Conservation (phyloP, 1,284 basidiomycete genomes). For the Moesziomyces parantarcticus region DNA sequence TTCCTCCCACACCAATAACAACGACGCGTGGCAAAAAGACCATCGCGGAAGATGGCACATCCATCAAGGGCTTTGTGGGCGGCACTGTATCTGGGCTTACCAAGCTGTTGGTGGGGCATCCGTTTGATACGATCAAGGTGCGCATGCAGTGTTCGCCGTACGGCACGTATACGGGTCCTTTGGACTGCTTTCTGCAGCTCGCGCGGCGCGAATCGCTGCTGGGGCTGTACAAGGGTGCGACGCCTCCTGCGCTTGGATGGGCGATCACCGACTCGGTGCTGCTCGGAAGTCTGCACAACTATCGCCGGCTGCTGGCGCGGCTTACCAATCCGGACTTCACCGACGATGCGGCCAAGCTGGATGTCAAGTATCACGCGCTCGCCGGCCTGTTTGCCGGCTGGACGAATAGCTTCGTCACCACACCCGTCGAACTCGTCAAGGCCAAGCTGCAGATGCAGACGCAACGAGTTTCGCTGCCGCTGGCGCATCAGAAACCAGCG, state of each 20-base stretch:
- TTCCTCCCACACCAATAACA: neutral
- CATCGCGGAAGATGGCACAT: slow-evolving; percentile 21
- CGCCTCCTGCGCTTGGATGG: slow-evolving; percentile 80
- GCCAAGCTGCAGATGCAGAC: slow-evolving; percentile 82
- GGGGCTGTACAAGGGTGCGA: slow-evolving; percentile 70
- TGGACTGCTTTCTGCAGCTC: slow-evolving; percentile 76
- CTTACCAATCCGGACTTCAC: slow-evolving; percentile 18
- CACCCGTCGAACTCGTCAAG: slow-evolving; percentile 74
- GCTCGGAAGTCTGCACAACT: slow-evolving; percentile 75
- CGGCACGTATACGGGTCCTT: slow-evolving; percentile 76
- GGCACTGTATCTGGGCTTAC: slow-evolving; percentile 68
- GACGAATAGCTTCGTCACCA: slow-evolving; percentile 76
- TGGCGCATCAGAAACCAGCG: slow-evolving; percentile 4
- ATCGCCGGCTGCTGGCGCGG: slow-evolving; percentile 36
- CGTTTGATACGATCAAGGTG: slow-evolving; percentile 79
- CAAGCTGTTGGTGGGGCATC: slow-evolving; percentile 69
- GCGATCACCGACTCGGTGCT: slow-evolving; percentile 80
- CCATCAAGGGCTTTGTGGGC: slow-evolving; percentile 67
- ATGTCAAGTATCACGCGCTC: slow-evolving; percentile 64
- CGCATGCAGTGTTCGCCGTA: slow-evolving; percentile 79
- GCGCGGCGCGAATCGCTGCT: slow-evolving; percentile 73
- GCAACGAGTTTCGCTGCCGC: slow-evolving; percentile 70
- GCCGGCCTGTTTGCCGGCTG: slow-evolving; percentile 80
- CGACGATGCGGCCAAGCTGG: slow-evolving; percentile 41
- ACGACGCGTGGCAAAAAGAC: too few relatives aligned